phyloP scores from a whole-genome alignment of 2,329 filamentous ascomycete genomes.

The Alternaria consortialis region DNA sequence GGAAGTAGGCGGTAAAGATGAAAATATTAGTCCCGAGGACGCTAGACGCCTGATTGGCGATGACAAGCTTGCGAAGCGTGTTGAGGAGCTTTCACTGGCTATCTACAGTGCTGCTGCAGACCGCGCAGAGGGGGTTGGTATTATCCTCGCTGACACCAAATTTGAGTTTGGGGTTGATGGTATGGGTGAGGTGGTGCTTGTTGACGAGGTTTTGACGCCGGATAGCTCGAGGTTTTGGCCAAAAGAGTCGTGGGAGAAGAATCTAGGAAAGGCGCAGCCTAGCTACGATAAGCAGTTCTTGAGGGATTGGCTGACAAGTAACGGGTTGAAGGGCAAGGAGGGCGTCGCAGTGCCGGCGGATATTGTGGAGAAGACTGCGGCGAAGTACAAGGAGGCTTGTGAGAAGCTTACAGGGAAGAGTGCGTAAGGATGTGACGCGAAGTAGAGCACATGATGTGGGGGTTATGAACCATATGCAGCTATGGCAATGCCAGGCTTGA shows the following conservation, averaged over 20 bases:
- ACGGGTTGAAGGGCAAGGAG: constrained; percentile 78
- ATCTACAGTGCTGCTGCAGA: constrained; percentile 71
- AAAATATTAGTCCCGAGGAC: constrained; percentile 79
- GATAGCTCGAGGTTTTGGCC: constrained; percentile 84
- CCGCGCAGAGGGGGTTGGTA: constrained; percentile 71
- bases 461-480: not conserved
- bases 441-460: not conserved
- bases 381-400: constrained; percentile 80
- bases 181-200: constrained; percentile 72
- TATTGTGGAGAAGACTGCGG: constrained; percentile 72
- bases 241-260: constrained; percentile 69
- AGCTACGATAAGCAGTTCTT: constrained; percentile 85
- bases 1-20: constrained; percentile 78
- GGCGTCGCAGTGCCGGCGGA: constrained; percentile 77
- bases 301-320: constrained; percentile 79
- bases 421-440: not conserved
- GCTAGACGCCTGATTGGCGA: constrained; percentile 69
- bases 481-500: not conserved
- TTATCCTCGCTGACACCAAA: constrained; percentile 81
- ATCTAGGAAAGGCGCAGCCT: constrained; percentile 74
- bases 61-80: constrained; percentile 67
- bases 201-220: constrained; percentile 87
- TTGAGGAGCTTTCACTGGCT: constrained; percentile 71
- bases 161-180: constrained; percentile 76
- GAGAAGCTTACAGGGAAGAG: constrained; percentile 68